Evolutionary conservation across 2,329 filamentous ascomycete species (phyloP), one percentile per base, ranked within the genome.

Genomic region (Aquanectria penicillioides): DNA sequence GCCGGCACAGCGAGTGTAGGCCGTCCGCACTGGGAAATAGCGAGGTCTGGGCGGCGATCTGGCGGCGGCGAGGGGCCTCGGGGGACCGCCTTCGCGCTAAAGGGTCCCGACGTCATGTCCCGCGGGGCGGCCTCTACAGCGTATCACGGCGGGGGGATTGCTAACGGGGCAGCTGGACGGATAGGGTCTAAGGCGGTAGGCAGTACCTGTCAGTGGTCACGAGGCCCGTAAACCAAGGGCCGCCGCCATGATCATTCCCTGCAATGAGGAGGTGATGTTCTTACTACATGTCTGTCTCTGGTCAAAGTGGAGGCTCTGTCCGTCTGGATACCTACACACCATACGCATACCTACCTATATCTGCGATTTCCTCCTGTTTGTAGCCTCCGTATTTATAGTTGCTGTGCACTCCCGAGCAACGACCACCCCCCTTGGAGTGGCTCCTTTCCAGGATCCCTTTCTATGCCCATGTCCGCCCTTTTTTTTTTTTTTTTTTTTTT

Each of bases 141-240:
- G 68, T 69, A 70, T 70, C 68, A 70, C 37, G 58, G 51, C 3
- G 31, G 46, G 9, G 41, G 36, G 52, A 69, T 70, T 70, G 60
- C 52, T 40, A 70, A 67, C 61, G 36, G 54, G 43, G 33, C 55
- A 52, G 34, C 22, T 20, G 10, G 17, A 6, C 34, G 3, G 17
- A 15, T 20, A 20, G 17, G 36, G n/a, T 11, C 18, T 22, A n/a
- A 8, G 9, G 5, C 23, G 23, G n/a, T n/a, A 33, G 13, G 23
- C 8, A 41, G 38, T 5, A 15, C 31, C 31, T n/a, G n/a, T n/a
- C n/a, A n/a, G n/a, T n/a, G n/a, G n/a, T n/a, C n/a, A n/a, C n/a
- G n/a, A n/a, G n/a, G n/a, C n/a, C n/a, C n/a, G n/a, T n/a, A n/a
- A n/a, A n/a, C n/a, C n/a, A n/a, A n/a, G n/a, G n/a, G n/a, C n/a